phyloP scores from a whole-genome alignment of 345 rosid genomes.

The Erysimum cheiranthoides region DNA sequence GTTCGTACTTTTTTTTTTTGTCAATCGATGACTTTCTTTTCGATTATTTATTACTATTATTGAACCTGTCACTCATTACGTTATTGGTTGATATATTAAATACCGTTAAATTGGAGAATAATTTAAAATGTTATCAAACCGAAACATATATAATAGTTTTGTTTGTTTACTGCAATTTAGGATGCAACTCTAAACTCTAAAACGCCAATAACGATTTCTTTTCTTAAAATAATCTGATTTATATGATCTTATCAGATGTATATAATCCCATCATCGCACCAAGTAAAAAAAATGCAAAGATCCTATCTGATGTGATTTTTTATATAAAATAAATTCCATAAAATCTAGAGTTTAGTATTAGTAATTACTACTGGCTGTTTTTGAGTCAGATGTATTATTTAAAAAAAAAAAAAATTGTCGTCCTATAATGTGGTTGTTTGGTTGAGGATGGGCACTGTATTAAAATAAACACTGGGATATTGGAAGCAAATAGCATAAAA shows the following conservation, averaged over 20 bases:
- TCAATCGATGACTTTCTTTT: conserved; percentile 12
- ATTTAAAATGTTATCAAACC: neutral
- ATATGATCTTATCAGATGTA: neutral
- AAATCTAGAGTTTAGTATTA: conserved; percentile 20
- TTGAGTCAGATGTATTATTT: conserved; percentile 1
- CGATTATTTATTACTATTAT: neutral
- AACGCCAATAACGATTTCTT: neutral
- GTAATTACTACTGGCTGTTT: neutral
- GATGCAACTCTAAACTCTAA: neutral
- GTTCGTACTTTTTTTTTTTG: conserved; percentile 20
- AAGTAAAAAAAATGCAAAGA: neutral
- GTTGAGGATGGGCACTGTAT: conserved; percentile 39
- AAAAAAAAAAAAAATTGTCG: neutral
- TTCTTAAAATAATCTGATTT: neutral
- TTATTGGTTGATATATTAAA: conserved; percentile 22
- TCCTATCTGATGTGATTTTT: conserved; percentile 1
- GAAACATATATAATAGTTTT: neutral
- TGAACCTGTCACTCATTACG: conserved; percentile 29
- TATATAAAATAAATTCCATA: neutral
- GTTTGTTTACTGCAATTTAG: neutral
- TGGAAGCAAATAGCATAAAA: conserved; percentile 8
- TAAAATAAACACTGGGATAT: conserved; percentile 27
- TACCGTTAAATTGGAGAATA: conserved; percentile 19
- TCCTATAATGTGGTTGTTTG: conserved; percentile 10
- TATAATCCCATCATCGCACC: neutral